Base-by-base conservation (phyloP, 495 filamentous ascomycete species). In the Podospora sp. region DNA sequence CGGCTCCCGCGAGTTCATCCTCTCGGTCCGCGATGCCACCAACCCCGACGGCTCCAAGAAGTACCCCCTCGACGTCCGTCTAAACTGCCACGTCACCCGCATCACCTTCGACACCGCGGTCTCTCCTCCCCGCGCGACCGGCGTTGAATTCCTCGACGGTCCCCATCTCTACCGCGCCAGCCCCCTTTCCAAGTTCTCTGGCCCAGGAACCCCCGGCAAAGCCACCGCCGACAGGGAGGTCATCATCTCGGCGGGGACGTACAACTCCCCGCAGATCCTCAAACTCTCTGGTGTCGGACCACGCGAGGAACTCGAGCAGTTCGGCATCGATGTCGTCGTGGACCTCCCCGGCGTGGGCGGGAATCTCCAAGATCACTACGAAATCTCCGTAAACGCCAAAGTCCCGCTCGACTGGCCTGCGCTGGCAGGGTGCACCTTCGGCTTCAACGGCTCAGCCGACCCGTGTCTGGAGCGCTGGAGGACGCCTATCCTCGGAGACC, bases 301-400 rank as follows among this genome's bases (percentile, higher is more conserved):
- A 0, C 63, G 65, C 1, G 69, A 69, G 0, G 80, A 88, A 36
- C 80, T 92, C 0, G 18, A 73, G 4, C 69, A 67, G 11, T 78
- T 82, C 61, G 71, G 75, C 22, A 89, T 91, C 63, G 71, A 79
- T 6, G 77, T 88, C 0, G 63, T 89, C 0, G 66, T 75, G 36
- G 82, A 89, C 66, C 77, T 87, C 0, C 87, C 87, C 0, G 86
- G 84, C 14, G 88, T 91, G 0, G 89, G 89, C 49, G 78, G 79
- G n/a, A 91, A 91, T 73, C 77, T 91, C 1, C 87, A 90, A 62
- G 87, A 91, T 68, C 86, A 86, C 72, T 86, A 88, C 71, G 87
- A 90, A 64, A 80, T 77, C 24, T 70, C 77, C 35, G 81, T 89
- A 6, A 78, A 81, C 35, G 83, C 77, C 57, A 75, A 80, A 1